Evolutionary conservation across 495 filamentous ascomycete genomes (phyloP).

Genomic region (Podospora fimiseda): DNA sequence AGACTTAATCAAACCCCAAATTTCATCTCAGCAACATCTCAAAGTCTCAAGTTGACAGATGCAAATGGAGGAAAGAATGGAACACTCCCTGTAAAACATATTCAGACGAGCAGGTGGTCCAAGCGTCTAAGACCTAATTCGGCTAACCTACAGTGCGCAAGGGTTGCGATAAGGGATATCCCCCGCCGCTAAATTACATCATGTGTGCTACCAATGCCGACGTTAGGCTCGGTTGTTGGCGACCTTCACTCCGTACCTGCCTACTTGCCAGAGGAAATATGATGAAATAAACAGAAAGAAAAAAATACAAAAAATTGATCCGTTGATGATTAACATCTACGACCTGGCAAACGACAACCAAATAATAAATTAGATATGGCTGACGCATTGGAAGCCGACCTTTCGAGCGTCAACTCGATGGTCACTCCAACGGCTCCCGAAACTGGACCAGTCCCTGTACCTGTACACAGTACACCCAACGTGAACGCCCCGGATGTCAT

Average conservation of each 20-base stretch:
- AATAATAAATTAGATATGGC: too few species aligned
- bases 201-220: too few species aligned
- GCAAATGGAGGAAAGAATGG: not conserved
- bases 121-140: not conserved
- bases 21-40: too few species aligned
- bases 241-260: too few species aligned
- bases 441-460: not conserved
- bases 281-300: not conserved
- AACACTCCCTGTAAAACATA: not conserved
- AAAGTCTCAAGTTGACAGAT: not conserved
- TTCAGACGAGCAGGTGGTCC: not conserved
- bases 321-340: not conserved
- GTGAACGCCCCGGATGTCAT: not conserved
- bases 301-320: not conserved
- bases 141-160: not conserved
- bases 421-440: not conserved
- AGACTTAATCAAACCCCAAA: too few species aligned
- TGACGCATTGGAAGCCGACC: slow-evolving; percentile 15
- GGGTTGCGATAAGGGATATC: not conserved
- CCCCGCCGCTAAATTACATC: not conserved
- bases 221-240: too few species aligned
- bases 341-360: not conserved
- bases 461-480: not conserved
- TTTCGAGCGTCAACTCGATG: slow-evolving; percentile 10
- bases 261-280: too few species aligned